phyloP scores from a whole-genome alignment of 768 basidiomycete species.

The Glaciozyma antarctica region DNA sequence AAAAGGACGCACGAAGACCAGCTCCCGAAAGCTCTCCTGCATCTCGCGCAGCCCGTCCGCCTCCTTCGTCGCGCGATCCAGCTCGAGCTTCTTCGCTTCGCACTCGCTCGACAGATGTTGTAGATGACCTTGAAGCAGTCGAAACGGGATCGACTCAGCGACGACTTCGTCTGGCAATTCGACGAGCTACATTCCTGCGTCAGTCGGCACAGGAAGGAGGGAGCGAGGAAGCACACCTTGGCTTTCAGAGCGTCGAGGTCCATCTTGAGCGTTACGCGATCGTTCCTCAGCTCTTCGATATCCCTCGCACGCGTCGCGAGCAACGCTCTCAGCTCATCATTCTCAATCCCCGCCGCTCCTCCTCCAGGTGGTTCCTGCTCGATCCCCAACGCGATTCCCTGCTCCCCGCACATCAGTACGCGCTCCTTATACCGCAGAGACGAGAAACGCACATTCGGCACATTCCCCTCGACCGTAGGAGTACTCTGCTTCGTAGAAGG shows the following conservation, averaged over 20 bases:
- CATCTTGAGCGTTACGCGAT: constrained; percentile 42
- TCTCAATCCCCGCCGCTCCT: constrained; percentile 15
- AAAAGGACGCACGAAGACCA: constrained; percentile 12
- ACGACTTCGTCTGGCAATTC: constrained; percentile 45
- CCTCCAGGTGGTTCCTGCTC: constrained; percentile 11
- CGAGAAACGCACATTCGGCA: too few relatives aligned
- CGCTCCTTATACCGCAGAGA: too few relatives aligned
- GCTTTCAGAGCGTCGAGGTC: constrained; percentile 46
- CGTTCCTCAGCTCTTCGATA: constrained; percentile 46
- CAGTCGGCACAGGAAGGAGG: constrained; percentile 33
- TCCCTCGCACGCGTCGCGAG: constrained; percentile 36
- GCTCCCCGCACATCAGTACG: too few relatives aligned
- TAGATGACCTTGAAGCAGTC: constrained; percentile 50
- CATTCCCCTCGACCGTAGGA: too few relatives aligned
- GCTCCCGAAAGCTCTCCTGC: constrained; percentile 29
- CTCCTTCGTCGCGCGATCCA: constrained; percentile 34
- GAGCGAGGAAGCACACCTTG: constrained; percentile 41
- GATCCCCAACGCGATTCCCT: too few relatives aligned
- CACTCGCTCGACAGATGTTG: constrained; percentile 45
- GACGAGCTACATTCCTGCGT: constrained; percentile 22
- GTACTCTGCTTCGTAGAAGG: not conserved
- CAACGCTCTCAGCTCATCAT: not conserved
- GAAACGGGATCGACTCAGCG: constrained; percentile 49
- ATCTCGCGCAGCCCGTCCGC: constrained; percentile 33
- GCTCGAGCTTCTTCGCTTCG: constrained; percentile 44